Evolutionary conservation across 1,284 basidiomycete species (phyloP).

Genomic region (Pseudozyma sp.): DNA sequence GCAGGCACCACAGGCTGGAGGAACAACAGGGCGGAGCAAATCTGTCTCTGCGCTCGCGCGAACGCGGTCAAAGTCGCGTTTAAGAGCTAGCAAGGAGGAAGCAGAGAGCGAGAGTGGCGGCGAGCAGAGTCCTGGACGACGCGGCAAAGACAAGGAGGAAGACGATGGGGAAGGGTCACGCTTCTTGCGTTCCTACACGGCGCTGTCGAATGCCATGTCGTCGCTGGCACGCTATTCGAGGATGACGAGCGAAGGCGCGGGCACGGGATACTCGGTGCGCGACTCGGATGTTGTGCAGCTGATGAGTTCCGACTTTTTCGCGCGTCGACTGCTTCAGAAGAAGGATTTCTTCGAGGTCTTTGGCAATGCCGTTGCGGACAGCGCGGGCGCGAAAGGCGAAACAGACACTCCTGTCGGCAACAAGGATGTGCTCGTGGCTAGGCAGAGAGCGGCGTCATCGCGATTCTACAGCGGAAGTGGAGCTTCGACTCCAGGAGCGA

Average conservation of each 20-base stretch:
- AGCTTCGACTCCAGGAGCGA: constrained; percentile 34
- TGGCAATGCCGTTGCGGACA: constrained; percentile 14
- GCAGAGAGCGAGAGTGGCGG: background rate
- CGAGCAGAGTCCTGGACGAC: constrained; percentile 3
- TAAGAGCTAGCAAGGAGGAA: constrained; percentile 2
- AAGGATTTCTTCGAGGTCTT: constrained; percentile 48
- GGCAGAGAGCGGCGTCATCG: constrained; percentile 16
- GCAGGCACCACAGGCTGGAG: constrained; percentile 14
- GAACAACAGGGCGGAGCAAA: constrained; percentile 8
- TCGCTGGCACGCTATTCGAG: constrained; percentile 45
- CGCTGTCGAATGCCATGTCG: constrained; percentile 55
- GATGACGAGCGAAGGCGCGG: constrained; percentile 29
- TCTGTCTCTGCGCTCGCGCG: constrained; percentile 17
- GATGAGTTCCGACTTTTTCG: constrained; percentile 58
- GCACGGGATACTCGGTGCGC: constrained; percentile 43
- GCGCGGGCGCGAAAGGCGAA: constrained; percentile 8
- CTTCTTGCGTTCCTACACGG: constrained; percentile 59
- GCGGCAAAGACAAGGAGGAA: constrained; percentile 6
- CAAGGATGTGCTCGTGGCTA: constrained; percentile 21
- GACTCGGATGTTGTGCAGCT: constrained; percentile 62
- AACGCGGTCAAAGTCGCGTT: constrained; percentile 17
- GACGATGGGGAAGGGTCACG: constrained; percentile 36
- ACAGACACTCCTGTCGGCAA: constrained; percentile 19
- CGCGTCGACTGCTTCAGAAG: constrained; percentile 31
- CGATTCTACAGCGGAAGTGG: constrained; percentile 46